These are phyloP conservation scores for Clonostachys rhizophaga DNA, from an alignment of 2,329 filamentous ascomycete species.

Conservation along the genomic window DNA sequence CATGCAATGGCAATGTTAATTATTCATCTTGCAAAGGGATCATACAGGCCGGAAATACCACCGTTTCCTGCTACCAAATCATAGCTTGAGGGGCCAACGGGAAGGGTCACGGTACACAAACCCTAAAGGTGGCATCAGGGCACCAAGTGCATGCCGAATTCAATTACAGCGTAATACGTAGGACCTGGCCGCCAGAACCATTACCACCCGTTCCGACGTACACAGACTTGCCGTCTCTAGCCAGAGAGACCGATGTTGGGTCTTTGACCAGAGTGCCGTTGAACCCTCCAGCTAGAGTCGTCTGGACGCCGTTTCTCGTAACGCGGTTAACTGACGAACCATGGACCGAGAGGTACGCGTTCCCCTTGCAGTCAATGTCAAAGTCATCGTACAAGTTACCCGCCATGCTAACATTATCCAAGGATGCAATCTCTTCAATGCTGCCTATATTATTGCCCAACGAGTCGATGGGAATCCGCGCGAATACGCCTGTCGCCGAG, in stretches of 20 bases:
- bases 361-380: conserved; percentile 5
- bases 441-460: conserved; percentile 1
- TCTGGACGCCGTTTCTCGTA: background rate
- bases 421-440: conserved; percentile 3
- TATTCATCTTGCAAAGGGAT: too few species aligned
- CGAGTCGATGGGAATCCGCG: conserved; percentile 4
- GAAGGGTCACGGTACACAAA: too few species aligned
- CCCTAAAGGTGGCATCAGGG: too few species aligned
- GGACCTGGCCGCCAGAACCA: conserved; percentile 1
- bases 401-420: conserved; percentile 1
- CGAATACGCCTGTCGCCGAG: conserved; percentile 5
- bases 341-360: conserved; percentile 5
- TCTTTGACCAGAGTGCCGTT: conserved; percentile 1
- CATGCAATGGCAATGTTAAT: too few species aligned
- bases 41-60: too few species aligned
- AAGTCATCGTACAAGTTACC: conserved; percentile 8
- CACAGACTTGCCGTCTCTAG: conserved; percentile 7
- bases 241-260: conserved; percentile 7
- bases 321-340: conserved; percentile 1
- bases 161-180: background rate
- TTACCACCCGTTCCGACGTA: conserved; percentile 7
- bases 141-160: too few species aligned
- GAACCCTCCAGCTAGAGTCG: background rate
- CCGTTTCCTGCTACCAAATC: too few species aligned
- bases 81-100: too few species aligned